A percentile compares a stretch with the other conserved stretches of the same genome.
These are phyloP conservation scores for Hanseniaspora jakobsenii DNA, from an alignment of 805 yeast species.

Conservation along the genomic window DNA sequence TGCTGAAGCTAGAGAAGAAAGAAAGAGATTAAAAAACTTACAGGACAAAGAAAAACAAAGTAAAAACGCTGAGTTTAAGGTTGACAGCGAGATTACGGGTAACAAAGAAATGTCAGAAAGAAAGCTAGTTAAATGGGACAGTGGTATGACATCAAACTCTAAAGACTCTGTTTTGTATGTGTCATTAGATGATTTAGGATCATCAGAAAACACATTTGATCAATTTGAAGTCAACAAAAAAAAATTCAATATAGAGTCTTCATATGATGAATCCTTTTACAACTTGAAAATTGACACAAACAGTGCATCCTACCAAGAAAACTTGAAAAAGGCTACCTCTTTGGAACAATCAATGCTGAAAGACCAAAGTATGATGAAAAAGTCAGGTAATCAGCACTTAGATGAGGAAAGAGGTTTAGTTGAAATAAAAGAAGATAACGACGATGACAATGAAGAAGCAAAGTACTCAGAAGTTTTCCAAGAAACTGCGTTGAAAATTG, in stretches of 20 bases:
- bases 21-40: conserved; percentile 5
- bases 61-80: conserved; percentile 39
- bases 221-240: conserved; percentile 86
- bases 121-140: conserved; percentile 65
- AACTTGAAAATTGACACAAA: conserved; percentile 63
- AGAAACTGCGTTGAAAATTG: not conserved
- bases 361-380: conserved; percentile 63
- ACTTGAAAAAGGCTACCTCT: conserved; percentile 58
- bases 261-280: conserved; percentile 71
- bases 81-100: conserved; percentile 75
- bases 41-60: not conserved
- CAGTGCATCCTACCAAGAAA: conserved; percentile 60
- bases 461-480: conserved; percentile 76
- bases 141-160: conserved; percentile 28
- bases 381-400: conserved; percentile 60
- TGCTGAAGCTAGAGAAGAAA: conserved; percentile 10
- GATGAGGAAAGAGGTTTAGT: conserved; percentile 81
- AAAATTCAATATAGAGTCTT: conserved; percentile 76
- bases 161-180: conserved; percentile 20
- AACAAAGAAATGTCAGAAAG: conserved; percentile 42
- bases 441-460: conserved; percentile 91
- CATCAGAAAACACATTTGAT: conserved; percentile 48
- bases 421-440: conserved; percentile 40
- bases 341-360: conserved; percentile 69
- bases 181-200: conserved; percentile 34